phyloP scores from a whole-genome alignment of 768 basidiomycete species.

The Favolaschia claudopus region DNA sequence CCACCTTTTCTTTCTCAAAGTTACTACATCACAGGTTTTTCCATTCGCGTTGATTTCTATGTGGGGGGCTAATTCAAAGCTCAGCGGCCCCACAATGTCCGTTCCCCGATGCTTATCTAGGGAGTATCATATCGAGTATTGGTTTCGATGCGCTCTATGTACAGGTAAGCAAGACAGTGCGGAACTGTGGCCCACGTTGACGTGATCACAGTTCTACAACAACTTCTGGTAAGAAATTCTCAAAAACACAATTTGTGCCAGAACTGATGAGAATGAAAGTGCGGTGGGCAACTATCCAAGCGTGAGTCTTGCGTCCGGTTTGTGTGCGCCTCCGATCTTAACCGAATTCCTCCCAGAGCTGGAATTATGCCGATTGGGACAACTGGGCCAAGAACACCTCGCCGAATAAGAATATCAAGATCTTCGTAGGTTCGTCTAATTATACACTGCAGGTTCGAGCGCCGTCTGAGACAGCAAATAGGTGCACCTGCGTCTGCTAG shows the following conservation, averaged over 20 bases:
- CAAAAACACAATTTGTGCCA: background rate
- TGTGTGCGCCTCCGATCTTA: background rate
- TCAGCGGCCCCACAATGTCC: conserved; percentile 67
- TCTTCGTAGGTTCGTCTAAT: conserved; percentile 56
- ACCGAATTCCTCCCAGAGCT: conserved; percentile 44
- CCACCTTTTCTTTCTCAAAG: no score
- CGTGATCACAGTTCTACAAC: conserved; percentile 44
- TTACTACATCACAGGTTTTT: background rate
- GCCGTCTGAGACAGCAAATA: conserved; percentile 52
- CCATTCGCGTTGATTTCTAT: no score
- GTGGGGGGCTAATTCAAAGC: background rate
- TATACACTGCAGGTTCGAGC: conserved; percentile 24
- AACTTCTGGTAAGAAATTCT: conserved; percentile 55
- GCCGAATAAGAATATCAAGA: conserved; percentile 64
- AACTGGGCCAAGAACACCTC: conserved; percentile 67
- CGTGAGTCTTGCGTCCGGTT: background rate
- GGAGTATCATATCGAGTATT: conserved; percentile 64
- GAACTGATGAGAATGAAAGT: background rate
- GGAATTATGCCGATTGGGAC: conserved; percentile 58
- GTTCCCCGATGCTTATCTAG: conserved; percentile 71
- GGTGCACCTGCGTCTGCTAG: conserved; percentile 58
- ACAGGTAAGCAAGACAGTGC: conserved; percentile 53
- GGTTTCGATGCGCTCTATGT: conserved; percentile 77
- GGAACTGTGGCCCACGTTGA: background rate
- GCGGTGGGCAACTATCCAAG: background rate